Conservation (phyloP, 345 rosid species). For the Brassica rapa region DNA sequence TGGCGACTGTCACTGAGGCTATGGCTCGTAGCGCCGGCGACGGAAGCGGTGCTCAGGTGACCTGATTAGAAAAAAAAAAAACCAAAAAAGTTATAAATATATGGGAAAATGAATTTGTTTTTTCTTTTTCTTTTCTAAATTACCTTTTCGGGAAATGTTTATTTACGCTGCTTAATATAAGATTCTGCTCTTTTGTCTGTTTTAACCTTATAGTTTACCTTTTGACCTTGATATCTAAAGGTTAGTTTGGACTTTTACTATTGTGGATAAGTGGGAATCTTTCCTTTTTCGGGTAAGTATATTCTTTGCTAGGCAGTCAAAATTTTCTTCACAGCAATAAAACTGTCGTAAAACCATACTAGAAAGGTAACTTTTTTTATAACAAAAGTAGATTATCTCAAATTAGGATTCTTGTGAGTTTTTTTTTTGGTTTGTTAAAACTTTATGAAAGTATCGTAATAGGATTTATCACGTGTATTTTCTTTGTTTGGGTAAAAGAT, state of each 20-base stretch:
- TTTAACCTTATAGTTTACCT: not conserved
- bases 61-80: not conserved
- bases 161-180: not conserved
- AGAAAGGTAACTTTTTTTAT: not conserved
- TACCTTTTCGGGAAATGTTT: not conserved
- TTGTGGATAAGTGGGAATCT: constrained; percentile 28
- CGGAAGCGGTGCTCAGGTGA: constrained; percentile 44
- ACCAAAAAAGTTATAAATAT: not conserved
- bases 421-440: not conserved
- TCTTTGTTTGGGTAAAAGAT: not conserved
- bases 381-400: not conserved
- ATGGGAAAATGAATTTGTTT: not conserved
- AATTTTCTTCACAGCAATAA: not conserved
- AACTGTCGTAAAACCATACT: not conserved
- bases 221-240: not conserved
- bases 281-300: not conserved
- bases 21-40: constrained; percentile 49
- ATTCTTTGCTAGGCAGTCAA: not conserved
- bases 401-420: not conserved
- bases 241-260: not conserved
- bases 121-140: not conserved
- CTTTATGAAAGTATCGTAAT: not conserved
- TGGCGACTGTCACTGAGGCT: constrained; percentile 70
- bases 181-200: not conserved
- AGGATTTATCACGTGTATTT: not conserved